phyloP scores from a whole-genome alignment of 2,329 filamentous ascomycete species.

The Biscogniauxia sp. region DNA sequence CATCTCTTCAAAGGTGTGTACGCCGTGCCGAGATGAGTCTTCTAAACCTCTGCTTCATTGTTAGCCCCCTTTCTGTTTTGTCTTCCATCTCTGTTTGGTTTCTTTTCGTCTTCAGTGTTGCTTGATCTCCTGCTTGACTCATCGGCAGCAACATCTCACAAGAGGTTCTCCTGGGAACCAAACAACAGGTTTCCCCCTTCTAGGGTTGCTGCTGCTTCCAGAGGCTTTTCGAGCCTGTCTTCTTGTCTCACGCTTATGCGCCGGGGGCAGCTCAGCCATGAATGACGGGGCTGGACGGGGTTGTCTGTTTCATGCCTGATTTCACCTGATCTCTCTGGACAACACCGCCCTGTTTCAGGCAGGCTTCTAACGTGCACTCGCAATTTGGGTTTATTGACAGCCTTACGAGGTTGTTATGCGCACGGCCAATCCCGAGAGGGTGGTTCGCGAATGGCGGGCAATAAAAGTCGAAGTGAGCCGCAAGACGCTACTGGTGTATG shows the following conservation, averaged over 20 bases:
- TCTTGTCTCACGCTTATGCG: not conserved
- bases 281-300: not conserved
- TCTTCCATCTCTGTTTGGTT: not conserved
- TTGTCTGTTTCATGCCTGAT: not conserved
- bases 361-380: not conserved
- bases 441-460: not conserved
- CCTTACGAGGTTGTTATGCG: slow-evolving; percentile 1
- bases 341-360: not conserved
- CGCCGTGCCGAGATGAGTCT: not conserved
- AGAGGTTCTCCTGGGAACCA: not conserved
- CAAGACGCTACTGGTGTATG: not conserved
- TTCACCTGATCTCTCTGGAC: not conserved
- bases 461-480: not conserved
- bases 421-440: not conserved
- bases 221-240: not conserved
- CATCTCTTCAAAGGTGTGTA: not conserved
- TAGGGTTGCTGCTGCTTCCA: not conserved
- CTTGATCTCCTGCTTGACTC: not conserved
- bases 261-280: not conserved
- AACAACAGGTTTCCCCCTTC: not conserved
- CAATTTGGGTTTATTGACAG: not conserved
- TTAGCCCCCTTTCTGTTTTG: not conserved
- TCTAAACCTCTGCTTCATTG: not conserved
- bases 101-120: not conserved
- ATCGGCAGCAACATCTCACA: not conserved